Evolutionary conservation across 371 early-diverging fungal genomes (phyloP).

Genomic region (Dinochytrium kinnereticum): DNA sequence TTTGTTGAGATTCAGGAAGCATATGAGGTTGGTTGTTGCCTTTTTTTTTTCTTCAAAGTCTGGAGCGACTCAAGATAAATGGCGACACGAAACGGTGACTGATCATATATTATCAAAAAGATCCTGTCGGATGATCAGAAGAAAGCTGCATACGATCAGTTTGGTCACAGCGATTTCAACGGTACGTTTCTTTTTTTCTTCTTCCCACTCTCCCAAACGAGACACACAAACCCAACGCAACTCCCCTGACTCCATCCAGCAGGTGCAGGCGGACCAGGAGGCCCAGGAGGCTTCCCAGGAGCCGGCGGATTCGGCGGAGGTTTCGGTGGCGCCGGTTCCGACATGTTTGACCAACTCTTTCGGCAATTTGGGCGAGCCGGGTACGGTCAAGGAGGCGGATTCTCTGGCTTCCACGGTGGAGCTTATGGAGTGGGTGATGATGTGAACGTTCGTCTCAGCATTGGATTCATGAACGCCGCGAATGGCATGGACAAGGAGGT

Average conservation of each 20-base stretch:
- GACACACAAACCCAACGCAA: too few species aligned
- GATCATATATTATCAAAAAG: too few species aligned
- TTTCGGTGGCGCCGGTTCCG: constrained; percentile 31
- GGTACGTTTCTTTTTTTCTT: neutral
- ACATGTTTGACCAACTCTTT: constrained; percentile 44
- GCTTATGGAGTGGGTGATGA: constrained; percentile 26
- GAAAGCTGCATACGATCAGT: constrained; percentile 88
- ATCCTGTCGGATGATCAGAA: constrained; percentile 90
- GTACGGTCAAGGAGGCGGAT: constrained; percentile 54
- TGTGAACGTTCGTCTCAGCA: constrained; percentile 46
- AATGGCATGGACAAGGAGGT: constrained; percentile 74
- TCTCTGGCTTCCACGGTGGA: constrained; percentile 48
- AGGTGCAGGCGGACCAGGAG: constrained; percentile 45
- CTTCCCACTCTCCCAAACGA: neutral
- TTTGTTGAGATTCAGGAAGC: constrained; percentile 96
- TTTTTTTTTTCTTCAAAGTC: too few species aligned
- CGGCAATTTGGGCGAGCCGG: constrained; percentile 23
- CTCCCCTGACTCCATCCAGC: constrained; percentile 5
- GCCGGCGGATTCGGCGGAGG: constrained; percentile 47
- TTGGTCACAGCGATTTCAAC: constrained; percentile 66
- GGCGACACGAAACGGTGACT: too few species aligned
- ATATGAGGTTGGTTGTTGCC: constrained; percentile 69
- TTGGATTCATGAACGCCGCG: constrained; percentile 90
- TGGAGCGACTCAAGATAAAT: too few species aligned
- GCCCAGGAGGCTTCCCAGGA: constrained; percentile 27